These are phyloP conservation scores for Spizellomyces sp. DNA, from an alignment of 192 early-diverging fungal species.

Conservation along the genomic window DNA sequence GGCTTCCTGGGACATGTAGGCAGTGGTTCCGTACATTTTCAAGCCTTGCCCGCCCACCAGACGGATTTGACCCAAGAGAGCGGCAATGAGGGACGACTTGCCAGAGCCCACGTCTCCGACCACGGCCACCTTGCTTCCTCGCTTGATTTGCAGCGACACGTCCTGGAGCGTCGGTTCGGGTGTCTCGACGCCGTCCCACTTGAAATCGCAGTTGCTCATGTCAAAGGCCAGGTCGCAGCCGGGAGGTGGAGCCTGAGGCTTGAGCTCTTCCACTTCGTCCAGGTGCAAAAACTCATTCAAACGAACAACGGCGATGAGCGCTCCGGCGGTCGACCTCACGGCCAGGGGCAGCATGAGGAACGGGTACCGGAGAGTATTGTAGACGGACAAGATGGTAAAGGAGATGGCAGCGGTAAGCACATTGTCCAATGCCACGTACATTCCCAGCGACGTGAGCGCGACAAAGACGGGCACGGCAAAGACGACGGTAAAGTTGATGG, in stretches of 20 bases:
- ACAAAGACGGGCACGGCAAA: constrained; percentile 65
- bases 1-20: constrained; percentile 68
- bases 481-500: constrained; percentile 62
- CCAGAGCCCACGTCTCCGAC: constrained; percentile 72
- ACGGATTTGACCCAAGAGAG: constrained; percentile 68
- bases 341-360: constrained; percentile 71
- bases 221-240: constrained; percentile 37
- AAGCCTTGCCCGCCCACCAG: constrained; percentile 42
- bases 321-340: constrained; percentile 57
- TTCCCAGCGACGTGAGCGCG: constrained; percentile 44
- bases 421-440: constrained; percentile 37
- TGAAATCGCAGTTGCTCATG: constrained; percentile 56
- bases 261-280: constrained; percentile 50
- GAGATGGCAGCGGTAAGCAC: constrained; percentile 53
- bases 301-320: constrained; percentile 51
- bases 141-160: constrained; percentile 53
- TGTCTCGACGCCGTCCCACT: constrained; percentile 55
- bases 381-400: constrained; percentile 67
- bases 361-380: constrained; percentile 72
- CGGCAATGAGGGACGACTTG: constrained; percentile 68
- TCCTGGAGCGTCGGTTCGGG: constrained; percentile 44
- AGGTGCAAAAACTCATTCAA: constrained; percentile 55
- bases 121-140: constrained; percentile 57
- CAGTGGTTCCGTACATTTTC: constrained; percentile 57
- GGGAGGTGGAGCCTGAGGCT: constrained; percentile 19